Evolutionary conservation across 495 filamentous ascomycete species (phyloP).

Genomic region (Neurospora tetrasperma): DNA sequence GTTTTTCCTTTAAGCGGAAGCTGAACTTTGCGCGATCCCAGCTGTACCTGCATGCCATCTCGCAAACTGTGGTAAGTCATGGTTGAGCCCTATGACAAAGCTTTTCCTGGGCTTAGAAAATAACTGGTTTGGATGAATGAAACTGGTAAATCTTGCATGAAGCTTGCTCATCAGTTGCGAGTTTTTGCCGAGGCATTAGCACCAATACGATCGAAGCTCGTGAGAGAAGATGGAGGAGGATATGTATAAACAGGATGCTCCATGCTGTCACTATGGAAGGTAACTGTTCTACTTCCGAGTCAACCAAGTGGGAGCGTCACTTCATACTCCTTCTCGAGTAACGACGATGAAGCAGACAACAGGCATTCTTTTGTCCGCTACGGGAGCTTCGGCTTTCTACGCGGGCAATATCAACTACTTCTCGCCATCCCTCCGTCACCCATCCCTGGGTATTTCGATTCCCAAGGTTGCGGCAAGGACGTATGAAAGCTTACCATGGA

Average conservation of each 20-base stretch:
- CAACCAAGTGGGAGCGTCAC: background rate
- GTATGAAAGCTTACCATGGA: slow-evolving; percentile 26
- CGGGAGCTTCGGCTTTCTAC: slow-evolving; percentile 18
- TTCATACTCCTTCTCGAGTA: background rate
- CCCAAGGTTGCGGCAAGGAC: slow-evolving; percentile 30
- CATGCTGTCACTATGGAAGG: background rate
- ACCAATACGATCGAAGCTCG: background rate
- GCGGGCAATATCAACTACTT: slow-evolving; percentile 48
- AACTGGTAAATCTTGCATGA: background rate
- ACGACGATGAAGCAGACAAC: background rate
- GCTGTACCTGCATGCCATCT: background rate
- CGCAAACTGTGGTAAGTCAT: background rate
- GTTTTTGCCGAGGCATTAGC: background rate
- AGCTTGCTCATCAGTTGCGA: background rate
- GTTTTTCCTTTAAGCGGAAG: background rate
- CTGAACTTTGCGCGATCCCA: background rate
- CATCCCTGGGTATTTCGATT: slow-evolving; percentile 44
- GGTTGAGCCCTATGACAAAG: background rate
- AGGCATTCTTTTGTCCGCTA: background rate
- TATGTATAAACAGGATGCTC: background rate
- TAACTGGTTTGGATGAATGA: background rate
- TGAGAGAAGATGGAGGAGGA: background rate
- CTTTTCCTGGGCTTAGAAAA: no score
- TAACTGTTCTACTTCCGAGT: background rate
- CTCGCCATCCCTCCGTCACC: slow-evolving; percentile 48